Base-by-base conservation (phyloP, 495 filamentous ascomycete species). In the Terfezia boudieri region DNA sequence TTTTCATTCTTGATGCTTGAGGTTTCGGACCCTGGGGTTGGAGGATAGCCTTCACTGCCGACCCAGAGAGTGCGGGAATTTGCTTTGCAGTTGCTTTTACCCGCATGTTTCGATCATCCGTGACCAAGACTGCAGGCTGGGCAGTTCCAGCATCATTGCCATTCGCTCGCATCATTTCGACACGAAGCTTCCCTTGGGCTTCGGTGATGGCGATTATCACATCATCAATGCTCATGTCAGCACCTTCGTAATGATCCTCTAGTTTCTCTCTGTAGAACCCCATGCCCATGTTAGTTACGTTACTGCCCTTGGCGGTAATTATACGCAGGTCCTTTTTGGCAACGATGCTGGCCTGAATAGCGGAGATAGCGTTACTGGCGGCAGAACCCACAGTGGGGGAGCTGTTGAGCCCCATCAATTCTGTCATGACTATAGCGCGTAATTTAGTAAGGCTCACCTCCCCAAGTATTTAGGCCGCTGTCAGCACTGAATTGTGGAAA, bases 221-320 rank as follows among this genome's bases (percentile, higher is more conserved):
- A 36, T 65, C 63, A 22, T 65, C 63, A 35, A 62, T 65, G n/a
- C 62, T 65, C 7, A 53, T 53, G 2, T 55, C 50, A 8, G 55
- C 56, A 8, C 60, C 62, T 20, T 60, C 56, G 9, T 59, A 56
- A 23, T 59, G 36, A 11, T 50, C 55, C 17, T 52, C 57, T 20
- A 65, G 51, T 35, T 62, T 58, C 22, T 65, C 63, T 46, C 54
- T 57, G 41, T 59, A 65, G 46, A 65, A 64, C 1, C 62, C 62
- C 35, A 50, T 62, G 2, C 64, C 51, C 35, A 62, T 58, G 49
- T 49, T 62, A 2, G 26, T 32, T 1, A 32, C 4, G 26, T 32
- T 32, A 32, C 26, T 32, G 8, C 59, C 59, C 50, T 62, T 61
- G 10, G 63, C 55, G 11, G 63, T 65, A 20, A 64, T 56, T 10